These are phyloP conservation scores for Aspergillus glaucus DNA, from an alignment of 2,329 filamentous ascomycete genomes.

Conservation along the genomic window DNA sequence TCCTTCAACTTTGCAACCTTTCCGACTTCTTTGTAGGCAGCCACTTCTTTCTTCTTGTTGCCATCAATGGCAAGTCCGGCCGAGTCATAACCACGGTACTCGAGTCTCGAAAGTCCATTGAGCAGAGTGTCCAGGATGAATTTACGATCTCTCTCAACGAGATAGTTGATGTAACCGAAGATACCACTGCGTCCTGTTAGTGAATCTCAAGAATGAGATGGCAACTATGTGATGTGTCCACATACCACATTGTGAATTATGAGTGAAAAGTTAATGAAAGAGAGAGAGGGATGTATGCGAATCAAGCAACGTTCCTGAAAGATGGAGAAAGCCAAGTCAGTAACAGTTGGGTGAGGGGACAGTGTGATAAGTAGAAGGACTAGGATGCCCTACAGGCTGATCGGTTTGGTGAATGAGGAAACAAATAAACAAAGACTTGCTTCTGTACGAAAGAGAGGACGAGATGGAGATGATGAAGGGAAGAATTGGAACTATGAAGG, in stretches of 20 bases:
- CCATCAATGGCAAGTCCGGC: conserved; percentile 93
- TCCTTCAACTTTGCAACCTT: conserved; percentile 96
- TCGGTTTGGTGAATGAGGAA: too few relatives aligned
- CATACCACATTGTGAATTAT: conserved; percentile 29
- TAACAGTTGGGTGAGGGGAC: too few relatives aligned
- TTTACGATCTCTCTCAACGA: conserved; percentile 97
- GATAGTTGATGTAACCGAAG: conserved; percentile 97
- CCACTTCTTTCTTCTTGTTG: conserved; percentile 97
- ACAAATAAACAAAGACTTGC: too few relatives aligned
- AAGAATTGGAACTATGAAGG: background rate
- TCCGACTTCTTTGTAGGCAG: conserved; percentile 97
- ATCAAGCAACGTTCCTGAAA: too few relatives aligned
- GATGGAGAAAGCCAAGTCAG: too few relatives aligned
- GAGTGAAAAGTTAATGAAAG: conserved; percentile 3
- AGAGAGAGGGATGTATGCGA: background rate
- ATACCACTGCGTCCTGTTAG: conserved; percentile 29
- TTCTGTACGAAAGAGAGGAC: conserved; percentile 1
- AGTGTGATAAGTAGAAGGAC: too few relatives aligned
- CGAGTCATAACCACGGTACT: conserved; percentile 98
- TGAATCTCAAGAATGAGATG: background rate
- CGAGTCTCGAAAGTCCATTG: conserved; percentile 90
- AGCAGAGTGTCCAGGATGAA: conserved; percentile 93
- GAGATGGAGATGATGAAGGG: conserved; percentile 1
- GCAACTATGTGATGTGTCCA: background rate
- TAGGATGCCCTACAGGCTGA: too few relatives aligned